phyloP scores from a whole-genome alignment of 2,329 filamentous ascomycete genomes.

The Aspergillus fumigatiaffinis region DNA sequence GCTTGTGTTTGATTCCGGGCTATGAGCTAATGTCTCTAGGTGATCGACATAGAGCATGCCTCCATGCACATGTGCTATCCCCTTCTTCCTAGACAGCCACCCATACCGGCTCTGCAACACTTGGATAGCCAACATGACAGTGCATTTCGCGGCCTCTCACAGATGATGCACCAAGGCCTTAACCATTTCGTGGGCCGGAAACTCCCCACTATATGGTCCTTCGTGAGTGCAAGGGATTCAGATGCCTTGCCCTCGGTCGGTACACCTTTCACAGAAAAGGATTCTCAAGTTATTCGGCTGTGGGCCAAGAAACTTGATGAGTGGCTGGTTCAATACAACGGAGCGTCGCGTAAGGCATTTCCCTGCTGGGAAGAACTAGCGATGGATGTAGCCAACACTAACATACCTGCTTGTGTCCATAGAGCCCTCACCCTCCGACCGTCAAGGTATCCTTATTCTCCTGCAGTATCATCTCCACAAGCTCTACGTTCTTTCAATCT shows the following conservation, averaged over 20 bases:
- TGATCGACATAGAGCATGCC: constrained; percentile 29
- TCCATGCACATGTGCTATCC: constrained; percentile 31
- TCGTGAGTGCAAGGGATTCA: constrained; percentile 18
- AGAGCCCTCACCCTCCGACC: constrained; percentile 26
- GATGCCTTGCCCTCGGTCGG: constrained; percentile 8
- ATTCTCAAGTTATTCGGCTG: constrained; percentile 24
- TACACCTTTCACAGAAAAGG: constrained; percentile 22
- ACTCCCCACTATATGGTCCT: constrained; percentile 27
- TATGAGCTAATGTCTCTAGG: constrained; percentile 6
- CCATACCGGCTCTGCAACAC: constrained; percentile 15
- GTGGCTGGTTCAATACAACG: constrained; percentile 28
- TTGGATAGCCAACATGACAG: constrained; percentile 19
- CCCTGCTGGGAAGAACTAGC: neutral
- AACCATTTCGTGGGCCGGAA: constrained; percentile 28
- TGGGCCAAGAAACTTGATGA: constrained; percentile 28
- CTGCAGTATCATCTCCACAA: constrained; percentile 31
- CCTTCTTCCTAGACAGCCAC: constrained; percentile 23
- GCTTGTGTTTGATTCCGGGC: neutral
- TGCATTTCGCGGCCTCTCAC: constrained; percentile 24
- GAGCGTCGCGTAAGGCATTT: constrained; percentile 20
- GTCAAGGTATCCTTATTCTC: constrained; percentile 27
- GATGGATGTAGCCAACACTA: neutral
- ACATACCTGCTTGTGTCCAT: neutral
- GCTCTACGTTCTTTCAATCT: constrained; percentile 28
- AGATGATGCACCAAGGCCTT: constrained; percentile 29